These are phyloP conservation scores for Thermoascus crustaceus DNA, from an alignment of 2,329 filamentous ascomycete genomes.

Conservation along the genomic window DNA sequence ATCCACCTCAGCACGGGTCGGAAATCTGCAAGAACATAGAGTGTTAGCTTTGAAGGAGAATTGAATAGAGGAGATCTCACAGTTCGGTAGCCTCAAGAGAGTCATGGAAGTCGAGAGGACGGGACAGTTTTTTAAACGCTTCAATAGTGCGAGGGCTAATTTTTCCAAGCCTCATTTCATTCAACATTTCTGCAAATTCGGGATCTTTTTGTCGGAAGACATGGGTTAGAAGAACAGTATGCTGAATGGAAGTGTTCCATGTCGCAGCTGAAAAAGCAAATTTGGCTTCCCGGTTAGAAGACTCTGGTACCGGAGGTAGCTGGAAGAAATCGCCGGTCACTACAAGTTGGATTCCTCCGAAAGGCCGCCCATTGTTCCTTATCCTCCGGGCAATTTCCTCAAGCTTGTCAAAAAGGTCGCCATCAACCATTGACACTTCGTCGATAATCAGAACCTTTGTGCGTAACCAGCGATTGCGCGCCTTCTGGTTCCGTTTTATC, in stretches of 20 bases:
- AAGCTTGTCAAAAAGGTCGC: constrained; percentile 92
- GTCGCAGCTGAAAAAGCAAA: constrained; percentile 91
- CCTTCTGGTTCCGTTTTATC: constrained; percentile 79
- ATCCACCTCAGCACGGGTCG: constrained; percentile 84
- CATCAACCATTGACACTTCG: constrained; percentile 98
- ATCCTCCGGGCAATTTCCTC: constrained; percentile 77
- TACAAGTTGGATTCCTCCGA: constrained; percentile 91
- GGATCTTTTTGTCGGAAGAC: constrained; percentile 93
- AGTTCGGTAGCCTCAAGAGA: constrained; percentile 77
- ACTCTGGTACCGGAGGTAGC: constrained; percentile 81
- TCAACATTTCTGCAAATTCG: constrained; percentile 88
- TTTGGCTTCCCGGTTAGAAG: constrained; percentile 58
- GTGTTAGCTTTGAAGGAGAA: neutral
- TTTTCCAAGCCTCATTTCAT: constrained; percentile 89
- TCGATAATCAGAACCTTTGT: constrained; percentile 86
- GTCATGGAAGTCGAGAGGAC: constrained; percentile 65
- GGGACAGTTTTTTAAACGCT: constrained; percentile 64
- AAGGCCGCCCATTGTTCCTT: constrained; percentile 83
- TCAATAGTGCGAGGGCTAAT: constrained; percentile 68
- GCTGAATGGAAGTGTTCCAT: constrained; percentile 86
- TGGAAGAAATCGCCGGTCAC: constrained; percentile 99
- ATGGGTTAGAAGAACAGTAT: constrained; percentile 90
- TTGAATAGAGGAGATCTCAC: constrained; percentile 31
- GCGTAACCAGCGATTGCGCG: constrained; percentile 77
- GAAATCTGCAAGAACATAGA: constrained; percentile 52